Conservation (phyloP, 2,329 filamentous ascomycete species). For the Ophiocordyceps robertsii region DNA sequence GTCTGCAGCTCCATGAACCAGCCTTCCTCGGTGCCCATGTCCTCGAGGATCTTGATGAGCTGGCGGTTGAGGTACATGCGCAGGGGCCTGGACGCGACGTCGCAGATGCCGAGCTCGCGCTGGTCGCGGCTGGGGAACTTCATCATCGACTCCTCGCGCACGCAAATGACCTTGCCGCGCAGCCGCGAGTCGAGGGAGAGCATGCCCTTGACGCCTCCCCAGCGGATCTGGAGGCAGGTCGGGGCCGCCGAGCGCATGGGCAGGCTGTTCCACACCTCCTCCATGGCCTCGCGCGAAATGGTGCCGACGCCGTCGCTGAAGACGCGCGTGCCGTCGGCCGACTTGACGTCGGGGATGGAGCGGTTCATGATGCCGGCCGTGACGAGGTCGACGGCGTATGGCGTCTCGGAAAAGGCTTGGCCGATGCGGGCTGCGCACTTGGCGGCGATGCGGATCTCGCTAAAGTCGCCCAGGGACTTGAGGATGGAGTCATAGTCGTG, state of each 20-base stretch:
- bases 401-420: constrained; percentile 64
- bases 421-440: constrained; percentile 47
- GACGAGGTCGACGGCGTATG: constrained; percentile 41
- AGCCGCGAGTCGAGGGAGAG: constrained; percentile 54
- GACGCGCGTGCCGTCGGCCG: constrained; percentile 31
- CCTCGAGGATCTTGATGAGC: constrained; percentile 76
- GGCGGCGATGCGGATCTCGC: constrained; percentile 35
- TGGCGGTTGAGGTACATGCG: constrained; percentile 63
- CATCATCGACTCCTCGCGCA: constrained; percentile 61
- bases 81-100: constrained; percentile 52
- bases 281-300: constrained; percentile 46
- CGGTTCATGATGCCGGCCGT: constrained; percentile 18
- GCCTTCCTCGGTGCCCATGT: constrained; percentile 44
- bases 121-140: constrained; percentile 53
- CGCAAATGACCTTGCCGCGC: constrained; percentile 39
- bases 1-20: constrained; percentile 55
- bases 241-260: constrained; percentile 34
- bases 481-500: constrained; percentile 31
- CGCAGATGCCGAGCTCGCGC: constrained; percentile 57
- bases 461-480: constrained; percentile 34
- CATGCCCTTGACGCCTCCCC: constrained; percentile 66
- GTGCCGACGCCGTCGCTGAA: constrained; percentile 76
- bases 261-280: constrained; percentile 44
- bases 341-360: constrained; percentile 38
- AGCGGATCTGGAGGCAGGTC: constrained; percentile 63